Percentiles rank a stretch among this genome's conserved stretches.
phyloP scores from a whole-genome alignment of 495 filamentous ascomycete genomes.

The Annulohypoxylon bovei region DNA sequence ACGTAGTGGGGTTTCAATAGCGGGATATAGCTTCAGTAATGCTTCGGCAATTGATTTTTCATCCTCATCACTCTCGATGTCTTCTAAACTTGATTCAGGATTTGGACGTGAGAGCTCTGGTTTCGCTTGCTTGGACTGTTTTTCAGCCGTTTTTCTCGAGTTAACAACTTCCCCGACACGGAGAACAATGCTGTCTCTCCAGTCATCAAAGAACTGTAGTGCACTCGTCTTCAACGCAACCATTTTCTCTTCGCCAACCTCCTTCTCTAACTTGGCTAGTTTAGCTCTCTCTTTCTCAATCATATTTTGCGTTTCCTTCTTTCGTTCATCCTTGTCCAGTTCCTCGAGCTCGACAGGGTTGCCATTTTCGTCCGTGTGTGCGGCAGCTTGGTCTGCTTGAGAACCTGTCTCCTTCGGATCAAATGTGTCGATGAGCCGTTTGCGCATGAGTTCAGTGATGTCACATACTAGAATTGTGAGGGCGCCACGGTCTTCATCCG shows the following conservation, averaged over 20 bases:
- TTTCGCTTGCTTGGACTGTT: constrained; percentile 35
- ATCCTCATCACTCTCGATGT: constrained; percentile 37
- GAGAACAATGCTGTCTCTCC: constrained; percentile 68
- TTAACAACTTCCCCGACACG: constrained; percentile 74
- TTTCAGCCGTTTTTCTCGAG: constrained; percentile 55
- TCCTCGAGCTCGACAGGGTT: constrained; percentile 35
- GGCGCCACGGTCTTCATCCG: constrained; percentile 49
- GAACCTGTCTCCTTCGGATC: constrained; percentile 45
- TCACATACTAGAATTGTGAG: constrained; percentile 51
- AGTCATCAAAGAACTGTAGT: constrained; percentile 70
- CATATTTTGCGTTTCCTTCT: constrained; percentile 38
- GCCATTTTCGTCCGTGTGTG: constrained; percentile 24
- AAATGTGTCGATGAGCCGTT: constrained; percentile 49
- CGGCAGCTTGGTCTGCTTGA: constrained; percentile 21
- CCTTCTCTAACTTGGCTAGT: constrained; percentile 46
- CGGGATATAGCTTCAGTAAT: constrained; percentile 63
- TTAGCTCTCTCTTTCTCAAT: constrained; percentile 43
- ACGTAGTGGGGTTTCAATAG: constrained; percentile 56
- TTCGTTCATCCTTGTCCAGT: constrained; percentile 11
- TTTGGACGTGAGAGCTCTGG: constrained; percentile 17
- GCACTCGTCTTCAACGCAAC: constrained; percentile 45
- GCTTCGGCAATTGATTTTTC: constrained; percentile 47
- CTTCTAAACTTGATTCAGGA: constrained; percentile 15
- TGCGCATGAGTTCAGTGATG: constrained; percentile 56
- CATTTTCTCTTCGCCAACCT: constrained; percentile 51